Evolutionary conservation across 495 filamentous ascomycete species (phyloP).

Genomic region (Thermochaetoides thermophila): DNA sequence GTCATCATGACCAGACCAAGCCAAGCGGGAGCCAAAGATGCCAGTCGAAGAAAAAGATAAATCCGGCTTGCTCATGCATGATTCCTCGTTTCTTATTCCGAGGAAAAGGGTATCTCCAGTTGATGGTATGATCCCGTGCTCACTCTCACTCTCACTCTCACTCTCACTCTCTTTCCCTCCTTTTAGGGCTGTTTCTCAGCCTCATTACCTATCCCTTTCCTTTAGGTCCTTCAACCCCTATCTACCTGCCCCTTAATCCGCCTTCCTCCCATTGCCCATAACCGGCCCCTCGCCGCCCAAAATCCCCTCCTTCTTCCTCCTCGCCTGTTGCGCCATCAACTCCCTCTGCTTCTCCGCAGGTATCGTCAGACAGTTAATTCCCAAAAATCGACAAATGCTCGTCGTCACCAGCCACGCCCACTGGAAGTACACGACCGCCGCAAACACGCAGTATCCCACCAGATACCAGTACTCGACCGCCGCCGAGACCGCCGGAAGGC

Average conservation of each 20-base stretch:
- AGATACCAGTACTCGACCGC: constrained; percentile 67
- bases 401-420: constrained; percentile 88
- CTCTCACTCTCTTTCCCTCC: constrained; percentile 23
- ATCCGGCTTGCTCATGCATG: too few species aligned
- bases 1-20: too few species aligned
- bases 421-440: constrained; percentile 67
- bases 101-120: too few species aligned
- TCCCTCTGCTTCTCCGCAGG: constrained; percentile 42
- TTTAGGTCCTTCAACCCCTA: neutral
- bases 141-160: too few species aligned
- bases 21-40: too few species aligned
- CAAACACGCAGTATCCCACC: constrained; percentile 64
- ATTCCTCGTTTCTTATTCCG: too few species aligned
- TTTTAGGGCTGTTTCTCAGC: constrained; percentile 15
- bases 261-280: constrained; percentile 1
- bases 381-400: constrained; percentile 80
- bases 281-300: neutral
- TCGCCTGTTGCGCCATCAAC: constrained; percentile 12
- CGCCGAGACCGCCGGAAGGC: constrained; percentile 45
- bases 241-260: constrained; percentile 1
- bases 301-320: neutral
- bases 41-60: too few species aligned
- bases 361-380: constrained; percentile 89
- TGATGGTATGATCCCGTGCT: too few species aligned
- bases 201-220: neutral